Base-by-base conservation (phyloP, 2,329 filamentous ascomycete genomes). In the Didymella lethalis region DNA sequence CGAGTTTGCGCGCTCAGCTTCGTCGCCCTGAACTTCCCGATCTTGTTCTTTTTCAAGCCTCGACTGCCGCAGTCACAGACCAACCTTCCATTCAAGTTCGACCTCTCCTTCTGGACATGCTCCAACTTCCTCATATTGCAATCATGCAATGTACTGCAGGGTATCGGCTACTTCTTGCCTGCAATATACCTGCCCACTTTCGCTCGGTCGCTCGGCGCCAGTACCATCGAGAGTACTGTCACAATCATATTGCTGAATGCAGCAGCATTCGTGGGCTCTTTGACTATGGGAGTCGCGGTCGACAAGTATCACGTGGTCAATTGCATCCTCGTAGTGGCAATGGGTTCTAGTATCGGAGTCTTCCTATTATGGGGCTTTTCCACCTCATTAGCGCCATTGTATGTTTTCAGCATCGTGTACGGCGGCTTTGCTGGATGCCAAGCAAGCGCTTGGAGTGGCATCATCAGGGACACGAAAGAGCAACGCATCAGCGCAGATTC, bases 121-220 rank as follows among this genome's bases (percentile, higher is more conserved):
- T 65, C 68, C 6, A 71, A 66, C 26, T 76, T 65, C 48, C 48
- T 74, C 2, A 67, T 75, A 41, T 71, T 83, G 8, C 78, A 84
- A 57, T 71, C 75, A 2, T 76, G 71, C 18, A 80, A 79, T 47
- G 64, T 79, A n/a, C 62, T 79, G 5, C 76, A 81, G 54, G 75
- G 75, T 11, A 65, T 81, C 14, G 79, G 79, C 6, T 81, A 77
- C 66, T 81, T 81, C 65, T 65, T 82, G 14, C 80, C 80, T 7
- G 67, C 70, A 1, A 74, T 80, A 16, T 82, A 80, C 56, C 69
- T 82, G 18, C 79, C 80, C 6, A 69, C 77, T 0, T 80, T 75
- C 58, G 78, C 79, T n/a, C 66, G 69, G 2, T 68, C 72, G 0
- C 64, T 80, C 4, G 75, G 76, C 7, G 72, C 78, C 7, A 75